Base-by-base conservation (phyloP, 441 rosid species). In the Erysimum cheiri region DNA sequence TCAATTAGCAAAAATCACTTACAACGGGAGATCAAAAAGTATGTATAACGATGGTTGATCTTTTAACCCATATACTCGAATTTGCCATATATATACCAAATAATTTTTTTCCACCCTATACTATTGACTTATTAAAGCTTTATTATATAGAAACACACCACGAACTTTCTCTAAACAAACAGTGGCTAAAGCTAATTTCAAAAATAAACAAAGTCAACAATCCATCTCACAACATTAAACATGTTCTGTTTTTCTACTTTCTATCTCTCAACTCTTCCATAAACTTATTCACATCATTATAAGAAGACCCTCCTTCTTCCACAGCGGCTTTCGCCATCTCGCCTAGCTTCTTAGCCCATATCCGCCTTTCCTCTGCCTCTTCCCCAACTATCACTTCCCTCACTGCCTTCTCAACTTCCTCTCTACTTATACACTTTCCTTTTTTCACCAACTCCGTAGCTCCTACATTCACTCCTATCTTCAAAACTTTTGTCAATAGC, bases 231-330 rank as follows among this genome's bases (percentile, higher is more conserved):
- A 64, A 47, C 37, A 66, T 31, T 3, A 6, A 39, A 39, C 29
- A 47, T 50, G 53, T 33, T 29, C 1, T 28, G 19, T 53, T 29
- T 12, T 55, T 53, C 60, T 37, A 55, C 43, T 46, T 61, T 46
- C n/a, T 47, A 55, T 15, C 40, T 19, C 31, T 72, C 36, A 88
- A 1, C 48, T 81, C 88, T 73, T 80, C 71, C 32, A 87, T 54
- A 4, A 87, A 54, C 19, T 57, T 56, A 26, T 37, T 73, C 68
- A 81, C 64, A 79, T 84, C 86, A 33, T 72, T 71, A 53, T 57
- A 60, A 28, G 93, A 90, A 10, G 96, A 85, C 4, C 93, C 93
- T 22, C 81, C 88, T 64, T 79, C 79, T 17, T 80, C 80, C 3
- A 82, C 83, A 1, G 87, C 85, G 22, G 67, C 77, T 72, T 59